phyloP scores from a whole-genome alignment of 1,139 yeast species.

The Insectozyma bohioensis region DNA sequence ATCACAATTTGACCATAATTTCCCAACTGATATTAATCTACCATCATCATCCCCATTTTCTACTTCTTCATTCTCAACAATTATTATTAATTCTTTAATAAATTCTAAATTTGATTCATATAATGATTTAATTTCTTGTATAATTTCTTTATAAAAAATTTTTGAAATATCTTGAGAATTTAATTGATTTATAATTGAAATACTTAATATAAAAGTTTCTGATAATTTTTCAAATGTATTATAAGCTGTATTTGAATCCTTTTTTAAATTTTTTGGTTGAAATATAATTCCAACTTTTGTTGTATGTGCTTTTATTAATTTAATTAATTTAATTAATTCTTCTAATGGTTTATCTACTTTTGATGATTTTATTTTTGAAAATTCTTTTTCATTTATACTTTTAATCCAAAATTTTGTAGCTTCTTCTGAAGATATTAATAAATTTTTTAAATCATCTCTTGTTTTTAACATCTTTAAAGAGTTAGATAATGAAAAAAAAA shows the following conservation, averaged over 20 bases:
- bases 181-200: conserved; percentile 49
- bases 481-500: too few relatives aligned
- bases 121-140: conserved; percentile 16
- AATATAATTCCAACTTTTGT: conserved; percentile 79
- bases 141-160: conserved; percentile 41
- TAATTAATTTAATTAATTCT: conserved; percentile 59
- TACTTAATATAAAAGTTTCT: conserved; percentile 42
- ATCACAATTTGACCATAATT: conserved; percentile 64
- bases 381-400: conserved; percentile 15
- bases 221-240: conserved; percentile 52
- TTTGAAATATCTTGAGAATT: conserved; percentile 33
- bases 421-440: conserved; percentile 34
- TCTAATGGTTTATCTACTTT: conserved; percentile 45
- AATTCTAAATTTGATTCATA: conserved; percentile 11
- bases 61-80: conserved; percentile 18
- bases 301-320: conserved; percentile 70
- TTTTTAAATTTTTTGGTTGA: conserved; percentile 53
- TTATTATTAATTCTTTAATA: conserved; percentile 24
- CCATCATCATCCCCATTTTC: conserved; percentile 22
- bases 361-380: conserved; percentile 28
- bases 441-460: conserved; percentile 23
- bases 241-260: conserved; percentile 45
- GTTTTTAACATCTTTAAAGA: conserved; percentile 9
- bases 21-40: conserved; percentile 60
- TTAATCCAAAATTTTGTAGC: conserved; percentile 34